A percentile compares a stretch with the other conserved stretches of the same genome.
Conservation (phyloP, 2,329 filamentous ascomycete genomes). For the Exophiala viscosa region DNA sequence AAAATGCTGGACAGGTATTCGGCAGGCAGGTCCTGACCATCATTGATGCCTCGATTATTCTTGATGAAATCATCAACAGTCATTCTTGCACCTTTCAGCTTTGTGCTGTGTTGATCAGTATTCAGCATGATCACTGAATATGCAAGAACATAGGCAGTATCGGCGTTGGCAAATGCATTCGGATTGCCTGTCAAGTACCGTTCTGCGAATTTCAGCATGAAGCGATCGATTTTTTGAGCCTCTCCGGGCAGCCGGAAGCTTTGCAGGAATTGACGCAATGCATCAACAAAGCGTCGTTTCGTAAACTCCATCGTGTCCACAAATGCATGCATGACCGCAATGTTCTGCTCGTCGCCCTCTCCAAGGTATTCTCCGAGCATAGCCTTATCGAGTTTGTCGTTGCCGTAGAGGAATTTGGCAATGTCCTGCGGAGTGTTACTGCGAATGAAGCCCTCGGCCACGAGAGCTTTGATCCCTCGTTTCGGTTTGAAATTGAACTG, state of each 20-base stretch:
- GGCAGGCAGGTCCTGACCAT: slow-evolving; percentile 85
- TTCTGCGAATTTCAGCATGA: slow-evolving; percentile 98
- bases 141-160: slow-evolving; percentile 91
- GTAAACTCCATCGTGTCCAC: slow-evolving; percentile 93
- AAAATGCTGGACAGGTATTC: slow-evolving; percentile 88
- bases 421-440: slow-evolving; percentile 77
- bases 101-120: slow-evolving; percentile 88
- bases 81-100: slow-evolving; percentile 80
- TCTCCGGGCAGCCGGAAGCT: slow-evolving; percentile 93
- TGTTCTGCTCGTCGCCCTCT: slow-evolving; percentile 87
- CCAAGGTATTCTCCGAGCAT: slow-evolving; percentile 92
- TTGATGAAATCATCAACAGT: slow-evolving; percentile 97
- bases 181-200: slow-evolving; percentile 93
- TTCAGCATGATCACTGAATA: slow-evolving; percentile 98
- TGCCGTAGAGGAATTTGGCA: slow-evolving; percentile 73
- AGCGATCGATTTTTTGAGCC: slow-evolving; percentile 97
- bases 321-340: slow-evolving; percentile 97
- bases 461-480: slow-evolving; percentile 76
- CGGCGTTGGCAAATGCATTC: slow-evolving; percentile 95
- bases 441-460: slow-evolving; percentile 82
- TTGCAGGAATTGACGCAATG: slow-evolving; percentile 85
- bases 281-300: slow-evolving; percentile 87
- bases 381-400: slow-evolving; percentile 84
- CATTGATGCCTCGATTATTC: slow-evolving; percentile 98
- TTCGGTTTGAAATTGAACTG: slow-evolving; percentile 99